Percentiles rank a stretch among this genome's conserved stretches.
These are phyloP conservation scores for Clonostachys chloroleuca DNA, from an alignment of 2,329 filamentous ascomycete genomes.

Conservation along the genomic window DNA sequence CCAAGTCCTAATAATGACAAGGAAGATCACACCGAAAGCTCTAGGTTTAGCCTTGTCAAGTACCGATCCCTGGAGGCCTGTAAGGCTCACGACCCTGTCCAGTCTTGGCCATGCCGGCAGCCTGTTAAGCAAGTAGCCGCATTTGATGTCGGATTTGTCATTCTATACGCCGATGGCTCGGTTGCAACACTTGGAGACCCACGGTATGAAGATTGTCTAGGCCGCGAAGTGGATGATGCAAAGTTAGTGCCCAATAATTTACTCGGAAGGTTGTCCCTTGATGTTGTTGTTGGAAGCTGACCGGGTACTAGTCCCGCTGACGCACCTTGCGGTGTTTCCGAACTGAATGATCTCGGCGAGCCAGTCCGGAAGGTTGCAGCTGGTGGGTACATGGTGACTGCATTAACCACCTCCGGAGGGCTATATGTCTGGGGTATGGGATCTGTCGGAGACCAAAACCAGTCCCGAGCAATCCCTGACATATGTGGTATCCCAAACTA, in stretches of 20 bases:
- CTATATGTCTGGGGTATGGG: slow-evolving; percentile 57
- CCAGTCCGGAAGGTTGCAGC: slow-evolving; percentile 48
- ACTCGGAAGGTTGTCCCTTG: slow-evolving; percentile 15
- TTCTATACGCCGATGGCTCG: slow-evolving; percentile 33
- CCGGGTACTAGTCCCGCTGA: slow-evolving; percentile 32
- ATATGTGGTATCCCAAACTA: slow-evolving; percentile 32
- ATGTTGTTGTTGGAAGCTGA: slow-evolving; percentile 3
- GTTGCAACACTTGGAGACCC: slow-evolving; percentile 54
- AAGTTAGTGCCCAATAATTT: neutral
- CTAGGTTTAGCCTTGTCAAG: neutral
- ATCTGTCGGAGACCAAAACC: slow-evolving; percentile 14
- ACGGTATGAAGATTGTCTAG: slow-evolving; percentile 52
- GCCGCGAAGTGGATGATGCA: slow-evolving; percentile 32
- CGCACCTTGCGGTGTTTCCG: slow-evolving; percentile 31
- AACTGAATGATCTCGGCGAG: slow-evolving; percentile 46
- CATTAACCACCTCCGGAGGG: slow-evolving; percentile 51
- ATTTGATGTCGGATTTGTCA: slow-evolving; percentile 44
- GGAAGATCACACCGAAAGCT: too few species aligned
- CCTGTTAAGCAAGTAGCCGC: slow-evolving; percentile 34
- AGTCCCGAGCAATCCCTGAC: slow-evolving; percentile 20
- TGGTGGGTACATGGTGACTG: slow-evolving; percentile 53
- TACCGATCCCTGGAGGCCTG: neutral
- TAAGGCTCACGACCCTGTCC: neutral
- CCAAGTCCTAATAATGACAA: neutral
- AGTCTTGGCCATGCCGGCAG: slow-evolving; percentile 13